Evolutionary conservation across 192 early-diverging fungal genomes (phyloP).

Genomic region (Rhizoclosmatium sp.): DNA sequence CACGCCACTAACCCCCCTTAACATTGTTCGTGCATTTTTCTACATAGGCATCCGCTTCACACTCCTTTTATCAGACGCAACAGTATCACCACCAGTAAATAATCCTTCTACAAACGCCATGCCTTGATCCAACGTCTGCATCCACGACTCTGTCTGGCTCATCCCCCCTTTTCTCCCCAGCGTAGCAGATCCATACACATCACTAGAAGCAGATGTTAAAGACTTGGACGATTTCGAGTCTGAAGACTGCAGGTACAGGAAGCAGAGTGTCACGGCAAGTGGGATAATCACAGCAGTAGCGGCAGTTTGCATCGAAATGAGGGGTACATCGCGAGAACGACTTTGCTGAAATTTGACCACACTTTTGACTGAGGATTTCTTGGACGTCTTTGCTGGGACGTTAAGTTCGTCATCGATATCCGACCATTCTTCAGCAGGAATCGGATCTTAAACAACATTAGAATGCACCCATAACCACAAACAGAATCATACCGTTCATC

Average conservation of each 20-base stretch:
- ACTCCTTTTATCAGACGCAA: background rate
- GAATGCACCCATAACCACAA: background rate
- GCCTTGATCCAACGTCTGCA: background rate
- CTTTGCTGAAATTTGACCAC: background rate
- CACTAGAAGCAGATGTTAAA: background rate
- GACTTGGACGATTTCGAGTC: background rate
- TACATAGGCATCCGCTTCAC: background rate
- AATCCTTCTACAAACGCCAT: background rate
- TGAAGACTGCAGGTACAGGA: background rate
- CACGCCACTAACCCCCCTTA: too few relatives aligned
- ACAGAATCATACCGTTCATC: constrained; percentile 14
- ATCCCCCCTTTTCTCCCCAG: background rate
- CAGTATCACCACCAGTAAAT: background rate
- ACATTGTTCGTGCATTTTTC: background rate
- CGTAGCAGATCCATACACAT: background rate
- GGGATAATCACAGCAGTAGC: background rate
- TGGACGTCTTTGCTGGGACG: constrained; percentile 18
- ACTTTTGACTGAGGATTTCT: constrained; percentile 34
- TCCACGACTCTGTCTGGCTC: background rate
- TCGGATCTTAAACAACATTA: background rate
- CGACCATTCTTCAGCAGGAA: constrained; percentile 3
- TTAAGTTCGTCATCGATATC: background rate
- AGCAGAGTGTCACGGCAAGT: background rate
- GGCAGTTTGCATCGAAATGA: background rate
- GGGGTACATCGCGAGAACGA: background rate